These are phyloP conservation scores for Pistacia atlantica DNA, from an alignment of 345 rosid genomes.

Conservation along the genomic window DNA sequence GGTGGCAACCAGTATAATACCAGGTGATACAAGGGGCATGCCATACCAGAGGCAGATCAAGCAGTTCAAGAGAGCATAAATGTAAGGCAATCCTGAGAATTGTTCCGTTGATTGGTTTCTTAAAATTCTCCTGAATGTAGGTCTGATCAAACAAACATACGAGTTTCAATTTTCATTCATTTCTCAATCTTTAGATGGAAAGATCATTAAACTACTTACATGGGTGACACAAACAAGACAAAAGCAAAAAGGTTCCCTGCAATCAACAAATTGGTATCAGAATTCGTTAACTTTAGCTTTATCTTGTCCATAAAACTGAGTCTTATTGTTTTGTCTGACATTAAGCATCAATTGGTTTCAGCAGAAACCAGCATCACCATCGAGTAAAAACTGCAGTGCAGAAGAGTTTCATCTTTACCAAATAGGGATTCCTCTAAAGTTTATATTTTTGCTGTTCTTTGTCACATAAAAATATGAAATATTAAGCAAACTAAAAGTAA, in stretches of 20 bases:
- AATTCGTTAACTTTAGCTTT: slow-evolving; percentile 1
- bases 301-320: neutral
- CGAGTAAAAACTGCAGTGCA: neutral
- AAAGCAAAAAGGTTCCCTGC: slow-evolving; percentile 59
- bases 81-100: slow-evolving; percentile 54
- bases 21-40: slow-evolving; percentile 44
- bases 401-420: neutral
- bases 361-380: neutral
- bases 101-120: slow-evolving; percentile 52
- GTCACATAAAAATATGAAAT: neutral
- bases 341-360: neutral
- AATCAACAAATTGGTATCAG: slow-evolving; percentile 16
- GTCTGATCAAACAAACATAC: slow-evolving; percentile 30
- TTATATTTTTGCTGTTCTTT: neutral
- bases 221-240: slow-evolving; percentile 51
- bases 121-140: slow-evolving; percentile 55
- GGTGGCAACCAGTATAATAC: slow-evolving; percentile 47
- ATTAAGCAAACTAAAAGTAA: neutral
- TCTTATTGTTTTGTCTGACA: neutral
- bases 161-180: slow-evolving; percentile 5
- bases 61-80: slow-evolving; percentile 53
- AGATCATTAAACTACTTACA: slow-evolving; percentile 37
- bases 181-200: neutral
- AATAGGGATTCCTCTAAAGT: neutral
- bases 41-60: slow-evolving; percentile 65